A percentile compares a stretch with the other conserved stretches of the same genome.
These are phyloP conservation scores for Alternaria ethzedia DNA, from an alignment of 2,329 filamentous ascomycete genomes.

Conservation along the genomic window DNA sequence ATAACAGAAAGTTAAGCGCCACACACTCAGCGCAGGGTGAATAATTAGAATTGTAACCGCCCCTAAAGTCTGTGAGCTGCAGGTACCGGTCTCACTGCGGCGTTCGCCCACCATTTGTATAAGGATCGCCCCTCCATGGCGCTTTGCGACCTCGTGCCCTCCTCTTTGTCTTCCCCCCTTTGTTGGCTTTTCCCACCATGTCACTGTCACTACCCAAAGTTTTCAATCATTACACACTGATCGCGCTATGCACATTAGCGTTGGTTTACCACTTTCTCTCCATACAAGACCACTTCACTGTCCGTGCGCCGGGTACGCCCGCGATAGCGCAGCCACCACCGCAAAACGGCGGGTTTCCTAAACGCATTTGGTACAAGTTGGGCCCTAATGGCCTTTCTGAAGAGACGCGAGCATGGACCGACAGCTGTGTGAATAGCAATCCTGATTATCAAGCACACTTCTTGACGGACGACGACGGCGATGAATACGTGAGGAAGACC, in stretches of 20 bases:
- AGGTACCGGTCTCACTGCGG: not conserved
- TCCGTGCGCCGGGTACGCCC: not conserved
- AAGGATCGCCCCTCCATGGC: not conserved
- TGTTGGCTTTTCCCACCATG: not conserved
- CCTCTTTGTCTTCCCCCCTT: not conserved
- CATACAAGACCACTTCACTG: not conserved
- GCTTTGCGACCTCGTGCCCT: not conserved
- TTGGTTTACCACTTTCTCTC: slow-evolving; percentile 6
- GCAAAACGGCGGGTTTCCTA: slow-evolving; percentile 27
- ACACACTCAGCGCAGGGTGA: not conserved
- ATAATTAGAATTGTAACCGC: not conserved
- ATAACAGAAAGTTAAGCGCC: not conserved
- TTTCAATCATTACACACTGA: not conserved
- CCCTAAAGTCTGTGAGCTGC: not conserved
- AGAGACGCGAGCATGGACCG: slow-evolving; percentile 39
- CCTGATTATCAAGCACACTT: slow-evolving; percentile 36
- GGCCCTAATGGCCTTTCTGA: slow-evolving; percentile 45
- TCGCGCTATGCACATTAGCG: slow-evolving; percentile 2
- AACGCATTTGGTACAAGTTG: slow-evolving; percentile 51
- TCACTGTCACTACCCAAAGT: not conserved
- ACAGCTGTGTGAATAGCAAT: slow-evolving; percentile 40
- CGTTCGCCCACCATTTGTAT: not conserved
- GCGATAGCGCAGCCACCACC: not conserved
- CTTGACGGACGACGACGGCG: slow-evolving; percentile 40
- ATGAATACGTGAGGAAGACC: slow-evolving; percentile 40